Evolutionary conservation across 768 basidiomycete species (phyloP).

Genomic region (Suillus subalutaceus): DNA sequence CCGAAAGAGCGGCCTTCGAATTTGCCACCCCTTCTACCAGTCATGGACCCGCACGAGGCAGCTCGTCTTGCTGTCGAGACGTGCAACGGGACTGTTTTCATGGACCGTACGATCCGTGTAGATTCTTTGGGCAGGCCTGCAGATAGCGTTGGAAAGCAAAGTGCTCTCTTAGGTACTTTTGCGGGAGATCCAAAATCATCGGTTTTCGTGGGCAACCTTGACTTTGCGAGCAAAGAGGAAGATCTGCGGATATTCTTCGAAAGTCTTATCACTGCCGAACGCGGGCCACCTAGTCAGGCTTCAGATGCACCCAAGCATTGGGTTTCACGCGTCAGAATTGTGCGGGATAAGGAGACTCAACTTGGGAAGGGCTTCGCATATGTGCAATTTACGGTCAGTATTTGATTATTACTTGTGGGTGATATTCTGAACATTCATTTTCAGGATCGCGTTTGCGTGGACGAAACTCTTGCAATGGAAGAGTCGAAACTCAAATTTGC

Average conservation of each 20-base stretch:
- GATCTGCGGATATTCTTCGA: conserved; percentile 89
- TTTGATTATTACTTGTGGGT: not conserved
- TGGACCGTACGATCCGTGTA: conserved; percentile 79
- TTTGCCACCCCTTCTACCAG: conserved; percentile 50
- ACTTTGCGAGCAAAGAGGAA: conserved; percentile 90
- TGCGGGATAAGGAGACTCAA: conserved; percentile 89
- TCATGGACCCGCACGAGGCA: conserved; percentile 72
- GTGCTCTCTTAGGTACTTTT: conserved; percentile 25
- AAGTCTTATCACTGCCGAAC: conserved; percentile 67
- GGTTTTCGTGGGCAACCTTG: conserved; percentile 90
- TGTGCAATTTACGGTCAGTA: conserved; percentile 74
- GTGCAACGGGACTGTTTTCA: conserved; percentile 72
- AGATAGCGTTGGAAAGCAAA: conserved; percentile 23
- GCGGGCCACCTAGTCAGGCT: conserved; percentile 53
- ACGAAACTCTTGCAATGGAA: conserved; percentile 87
- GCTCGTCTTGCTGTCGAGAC: conserved; percentile 58
- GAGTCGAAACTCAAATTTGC: conserved; percentile 82
- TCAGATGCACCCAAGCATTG: conserved; percentile 50
- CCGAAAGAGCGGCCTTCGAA: conserved; percentile 45
- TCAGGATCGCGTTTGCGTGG: conserved; percentile 90
- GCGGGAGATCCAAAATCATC: conserved; percentile 75
- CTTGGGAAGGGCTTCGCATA: conserved; percentile 97
- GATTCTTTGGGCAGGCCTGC: conserved; percentile 56
- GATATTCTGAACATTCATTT: conserved; percentile 4
- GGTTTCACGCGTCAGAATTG: conserved; percentile 85